Base-by-base conservation (phyloP, 495 filamentous ascomycete species). In the Daldinia grandis region DNA sequence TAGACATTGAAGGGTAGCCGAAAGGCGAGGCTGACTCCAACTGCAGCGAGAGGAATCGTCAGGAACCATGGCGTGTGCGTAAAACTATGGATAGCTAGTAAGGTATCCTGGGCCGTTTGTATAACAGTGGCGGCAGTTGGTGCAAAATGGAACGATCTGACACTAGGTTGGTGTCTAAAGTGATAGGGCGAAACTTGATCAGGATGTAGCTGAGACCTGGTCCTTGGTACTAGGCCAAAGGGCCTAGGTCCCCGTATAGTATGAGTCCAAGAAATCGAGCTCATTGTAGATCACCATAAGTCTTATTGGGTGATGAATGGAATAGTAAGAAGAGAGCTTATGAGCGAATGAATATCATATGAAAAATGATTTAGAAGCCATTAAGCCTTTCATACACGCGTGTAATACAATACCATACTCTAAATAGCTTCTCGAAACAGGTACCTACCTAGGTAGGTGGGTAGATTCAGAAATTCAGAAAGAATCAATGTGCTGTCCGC, bases 41-140 rank as follows among this genome's bases (percentile, higher is more conserved):
- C 58, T 1, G 92, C 91, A 0, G 91, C 83, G 59, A 92, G 81
- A 0, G 93, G 93, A 58, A 97, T 86, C 27, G 88, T 85, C 8
- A 86, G 72, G 53, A 78, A 88, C 93, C 93, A 97, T 66, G 93
- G 87, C 3, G 91, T 83, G 50, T 82, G 80, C 27, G 86, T 87
- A 69, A 81, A 14, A 31, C 74, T 71, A 76, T 95, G 93, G 2
- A 94, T 72, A 47, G 78, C 71, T n/a, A 88, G 80, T 55, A 95
- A 80, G 47, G 89, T 72, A 56, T 79, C 72, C 33, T 89, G 83
- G 17, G 90, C 84, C 64, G 78, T 71, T 35, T 84, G 76, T 49
- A 90, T 57, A 33, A 81, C 77, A 21, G 84, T 74, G 38, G 85
- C 83, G 62, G 90, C 65, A 44, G 33, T 57, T n/a, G 63, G 31